phyloP scores from a whole-genome alignment of 192 early-diverging fungal genomes.

The Backusella macrospora region DNA sequence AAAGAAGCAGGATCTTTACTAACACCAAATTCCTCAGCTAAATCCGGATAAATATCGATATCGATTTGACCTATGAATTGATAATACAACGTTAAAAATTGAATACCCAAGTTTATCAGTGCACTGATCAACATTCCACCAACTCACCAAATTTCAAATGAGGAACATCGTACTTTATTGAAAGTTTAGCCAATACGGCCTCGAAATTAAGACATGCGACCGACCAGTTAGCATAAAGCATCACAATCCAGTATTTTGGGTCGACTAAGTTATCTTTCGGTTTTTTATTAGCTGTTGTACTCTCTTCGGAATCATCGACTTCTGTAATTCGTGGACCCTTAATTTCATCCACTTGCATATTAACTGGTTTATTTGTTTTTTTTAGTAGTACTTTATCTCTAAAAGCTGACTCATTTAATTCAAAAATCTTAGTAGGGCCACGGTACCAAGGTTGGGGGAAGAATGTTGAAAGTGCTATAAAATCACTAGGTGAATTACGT shows the following conservation, averaged over 20 bases:
- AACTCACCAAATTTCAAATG: constrained; percentile 36
- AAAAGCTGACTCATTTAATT: constrained; percentile 38
- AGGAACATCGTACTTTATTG: constrained; percentile 44
- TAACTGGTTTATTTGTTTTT: background rate
- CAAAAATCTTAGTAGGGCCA: constrained; percentile 50
- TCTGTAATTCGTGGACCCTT: constrained; percentile 28
- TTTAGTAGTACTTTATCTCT: constrained; percentile 29
- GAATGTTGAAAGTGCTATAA: constrained; percentile 26
- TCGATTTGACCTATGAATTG: constrained; percentile 47
- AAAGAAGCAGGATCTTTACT: constrained; percentile 52
- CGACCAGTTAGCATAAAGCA: constrained; percentile 57
- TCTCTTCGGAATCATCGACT: constrained; percentile 34
- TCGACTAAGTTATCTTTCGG: constrained; percentile 12
- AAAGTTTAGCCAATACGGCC: constrained; percentile 48
- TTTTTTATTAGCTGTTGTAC: background rate
- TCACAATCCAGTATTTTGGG: constrained; percentile 55
- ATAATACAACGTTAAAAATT: background rate
- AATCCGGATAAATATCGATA: constrained; percentile 48
- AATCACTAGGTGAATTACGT: constrained; percentile 15
- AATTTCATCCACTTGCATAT: constrained; percentile 8
- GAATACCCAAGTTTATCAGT: background rate
- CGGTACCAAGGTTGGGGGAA: constrained; percentile 58
- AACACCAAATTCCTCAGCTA: constrained; percentile 51
- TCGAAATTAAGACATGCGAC: constrained; percentile 55
- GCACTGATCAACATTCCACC: background rate